Conservation (phyloP, 257 asterid genomes). For the Buddleja alternifolia region DNA sequence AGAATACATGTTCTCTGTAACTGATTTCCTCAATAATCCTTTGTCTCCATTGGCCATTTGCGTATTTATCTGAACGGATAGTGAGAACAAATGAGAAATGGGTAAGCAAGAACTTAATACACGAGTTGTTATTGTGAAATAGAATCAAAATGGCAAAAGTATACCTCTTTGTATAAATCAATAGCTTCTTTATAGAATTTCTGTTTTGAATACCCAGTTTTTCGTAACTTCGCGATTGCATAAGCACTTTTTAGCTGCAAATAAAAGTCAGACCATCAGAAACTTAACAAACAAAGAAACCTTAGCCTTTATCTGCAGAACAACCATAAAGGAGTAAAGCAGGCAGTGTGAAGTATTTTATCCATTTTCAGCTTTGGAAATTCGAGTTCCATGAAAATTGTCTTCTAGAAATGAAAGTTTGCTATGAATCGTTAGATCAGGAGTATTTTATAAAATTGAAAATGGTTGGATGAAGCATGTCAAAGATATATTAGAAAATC, state of each 20-base stretch:
- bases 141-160: slow-evolving; percentile 26
- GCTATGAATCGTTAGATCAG: neutral
- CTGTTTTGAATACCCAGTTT: slow-evolving; percentile 76
- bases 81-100: slow-evolving; percentile 28
- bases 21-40: slow-evolving; percentile 68
- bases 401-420: neutral
- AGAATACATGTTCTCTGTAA: slow-evolving; percentile 88
- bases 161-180: slow-evolving; percentile 82
- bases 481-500: neutral
- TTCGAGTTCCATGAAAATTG: neutral
- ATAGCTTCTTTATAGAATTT: slow-evolving; percentile 81
- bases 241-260: slow-evolving; percentile 86
- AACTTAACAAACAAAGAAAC: slow-evolving; percentile 10
- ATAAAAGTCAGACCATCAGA: slow-evolving; percentile 29
- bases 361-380: neutral
- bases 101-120: slow-evolving; percentile 29
- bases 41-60: slow-evolving; percentile 89
- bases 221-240: slow-evolving; percentile 78
- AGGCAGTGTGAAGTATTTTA: neutral
- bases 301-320: slow-evolving; percentile 5
- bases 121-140: neutral
- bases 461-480: slow-evolving; percentile 9
- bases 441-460: slow-evolving; percentile 12
- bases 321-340: slow-evolving; percentile 14
- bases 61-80: slow-evolving; percentile 67